phyloP scores from a whole-genome alignment of 148 eudicot genomes.

The Vaccinium macrocarpon region DNA sequence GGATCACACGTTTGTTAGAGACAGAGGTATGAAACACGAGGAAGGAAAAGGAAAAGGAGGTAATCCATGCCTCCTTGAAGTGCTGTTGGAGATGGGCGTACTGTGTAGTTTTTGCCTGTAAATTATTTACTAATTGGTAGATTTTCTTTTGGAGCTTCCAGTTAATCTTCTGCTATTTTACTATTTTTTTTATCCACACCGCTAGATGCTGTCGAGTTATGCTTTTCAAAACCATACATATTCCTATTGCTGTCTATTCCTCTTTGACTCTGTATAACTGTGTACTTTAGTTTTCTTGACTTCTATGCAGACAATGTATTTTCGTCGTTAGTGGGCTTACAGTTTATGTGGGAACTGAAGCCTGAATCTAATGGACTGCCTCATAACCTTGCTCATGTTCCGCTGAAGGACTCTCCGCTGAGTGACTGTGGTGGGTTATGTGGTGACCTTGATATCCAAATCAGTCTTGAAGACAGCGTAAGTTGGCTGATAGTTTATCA shows the following conservation, averaged over 20 bases:
- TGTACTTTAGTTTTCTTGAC: conserved; percentile 21
- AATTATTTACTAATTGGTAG: background rate
- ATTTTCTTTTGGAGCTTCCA: background rate
- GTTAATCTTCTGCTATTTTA: background rate
- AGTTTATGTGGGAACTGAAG: conserved; percentile 74
- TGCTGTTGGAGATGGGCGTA: background rate
- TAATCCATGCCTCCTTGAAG: background rate
- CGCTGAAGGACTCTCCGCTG: conserved; percentile 78
- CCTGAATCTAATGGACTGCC: conserved; percentile 56
- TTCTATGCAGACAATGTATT: conserved; percentile 74
- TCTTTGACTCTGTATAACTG: background rate
- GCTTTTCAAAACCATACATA: background rate
- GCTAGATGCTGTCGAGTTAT: background rate
- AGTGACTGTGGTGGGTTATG: conserved; percentile 89
- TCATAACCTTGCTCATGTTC: conserved; percentile 81
- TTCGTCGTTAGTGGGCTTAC: conserved; percentile 88
- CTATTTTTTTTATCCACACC: background rate
- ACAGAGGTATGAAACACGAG: background rate
- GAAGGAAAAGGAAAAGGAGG: background rate
- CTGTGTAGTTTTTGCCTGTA: background rate
- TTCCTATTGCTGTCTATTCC: background rate
- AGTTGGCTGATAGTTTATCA: conserved; percentile 24
- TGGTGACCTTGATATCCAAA: conserved; percentile 83
- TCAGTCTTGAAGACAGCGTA: conserved; percentile 75
- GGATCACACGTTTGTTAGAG: background rate